Conservation (phyloP, 2,329 filamentous ascomycete species). For the Trichoderma sp. region DNA sequence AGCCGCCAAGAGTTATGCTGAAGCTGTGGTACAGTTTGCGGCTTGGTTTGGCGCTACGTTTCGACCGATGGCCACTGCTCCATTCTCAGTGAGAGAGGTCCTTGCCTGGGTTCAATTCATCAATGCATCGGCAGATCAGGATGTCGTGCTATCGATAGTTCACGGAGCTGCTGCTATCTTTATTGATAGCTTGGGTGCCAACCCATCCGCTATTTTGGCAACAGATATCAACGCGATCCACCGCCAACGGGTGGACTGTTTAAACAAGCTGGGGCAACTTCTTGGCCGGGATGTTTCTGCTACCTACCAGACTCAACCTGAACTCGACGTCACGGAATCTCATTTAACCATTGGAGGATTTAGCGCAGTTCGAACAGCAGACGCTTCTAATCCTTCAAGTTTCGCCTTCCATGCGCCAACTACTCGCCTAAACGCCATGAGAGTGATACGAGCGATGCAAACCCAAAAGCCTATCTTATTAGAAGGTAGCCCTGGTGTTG, state of each 20-base stretch:
- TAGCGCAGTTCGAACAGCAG: slow-evolving; percentile 53
- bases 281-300: slow-evolving; percentile 59
- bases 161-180: slow-evolving; percentile 96
- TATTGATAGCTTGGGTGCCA: slow-evolving; percentile 91
- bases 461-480: slow-evolving; percentile 87
- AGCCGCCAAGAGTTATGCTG: slow-evolving; percentile 55
- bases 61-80: slow-evolving; percentile 68
- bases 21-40: slow-evolving; percentile 78
- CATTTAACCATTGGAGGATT: slow-evolving; percentile 72
- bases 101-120: slow-evolving; percentile 92
- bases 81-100: slow-evolving; percentile 87
- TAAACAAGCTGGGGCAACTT: slow-evolving; percentile 68
- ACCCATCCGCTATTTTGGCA: slow-evolving; percentile 82
- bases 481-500: slow-evolving; percentile 96
- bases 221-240: slow-evolving; percentile 67
- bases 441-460: slow-evolving; percentile 84
- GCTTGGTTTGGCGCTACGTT: slow-evolving; percentile 89
- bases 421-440: slow-evolving; percentile 84
- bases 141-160: slow-evolving; percentile 51
- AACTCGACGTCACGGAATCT: slow-evolving; percentile 51
- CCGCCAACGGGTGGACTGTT: slow-evolving; percentile 68
- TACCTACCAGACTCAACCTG: slow-evolving; percentile 63
- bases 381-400: slow-evolving; percentile 34
- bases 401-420: slow-evolving; percentile 82
- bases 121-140: slow-evolving; percentile 55